These are phyloP conservation scores for Coemansia sp. DNA, from an alignment of 192 early-diverging fungal genomes.

Conservation along the genomic window DNA sequence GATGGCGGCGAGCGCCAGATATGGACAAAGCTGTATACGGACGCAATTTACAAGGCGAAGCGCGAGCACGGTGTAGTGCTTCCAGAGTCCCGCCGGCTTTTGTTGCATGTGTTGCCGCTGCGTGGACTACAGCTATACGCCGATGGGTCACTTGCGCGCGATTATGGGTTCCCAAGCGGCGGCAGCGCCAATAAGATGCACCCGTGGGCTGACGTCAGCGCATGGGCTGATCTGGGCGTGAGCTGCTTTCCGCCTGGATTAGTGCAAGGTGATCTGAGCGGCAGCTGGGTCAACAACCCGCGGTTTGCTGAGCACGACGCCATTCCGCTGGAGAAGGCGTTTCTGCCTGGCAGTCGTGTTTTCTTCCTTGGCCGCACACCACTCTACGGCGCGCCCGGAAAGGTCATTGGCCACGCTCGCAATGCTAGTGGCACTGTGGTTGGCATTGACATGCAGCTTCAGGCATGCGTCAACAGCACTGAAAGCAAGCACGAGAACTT, in stretches of 20 bases:
- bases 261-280: conserved; percentile 56
- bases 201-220: conserved; percentile 27
- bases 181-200: background rate
- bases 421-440: conserved; percentile 12
- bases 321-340: conserved; percentile 66
- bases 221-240: conserved; percentile 29
- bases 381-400: conserved; percentile 72
- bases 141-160: conserved; percentile 45
- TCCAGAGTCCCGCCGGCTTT: conserved; percentile 15
- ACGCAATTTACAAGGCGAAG: conserved; percentile 27
- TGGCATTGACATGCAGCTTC: conserved; percentile 40
- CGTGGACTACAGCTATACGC: conserved; percentile 39
- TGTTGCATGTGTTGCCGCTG: conserved; percentile 49
- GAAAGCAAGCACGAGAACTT: conserved; percentile 35
- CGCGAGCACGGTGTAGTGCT: conserved; percentile 22
- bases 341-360: conserved; percentile 65
- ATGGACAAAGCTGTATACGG: conserved; percentile 31
- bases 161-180: conserved; percentile 29
- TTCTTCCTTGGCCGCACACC: conserved; percentile 76
- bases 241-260: conserved; percentile 21
- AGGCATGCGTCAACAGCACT: conserved; percentile 14
- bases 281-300: conserved; percentile 58
- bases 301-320: conserved; percentile 74
- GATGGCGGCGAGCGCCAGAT: conserved; percentile 23
- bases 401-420: conserved; percentile 63